Conservation (phyloP, 2,329 filamentous ascomycete species). For the Cladosporium austrohemisphaericum region DNA sequence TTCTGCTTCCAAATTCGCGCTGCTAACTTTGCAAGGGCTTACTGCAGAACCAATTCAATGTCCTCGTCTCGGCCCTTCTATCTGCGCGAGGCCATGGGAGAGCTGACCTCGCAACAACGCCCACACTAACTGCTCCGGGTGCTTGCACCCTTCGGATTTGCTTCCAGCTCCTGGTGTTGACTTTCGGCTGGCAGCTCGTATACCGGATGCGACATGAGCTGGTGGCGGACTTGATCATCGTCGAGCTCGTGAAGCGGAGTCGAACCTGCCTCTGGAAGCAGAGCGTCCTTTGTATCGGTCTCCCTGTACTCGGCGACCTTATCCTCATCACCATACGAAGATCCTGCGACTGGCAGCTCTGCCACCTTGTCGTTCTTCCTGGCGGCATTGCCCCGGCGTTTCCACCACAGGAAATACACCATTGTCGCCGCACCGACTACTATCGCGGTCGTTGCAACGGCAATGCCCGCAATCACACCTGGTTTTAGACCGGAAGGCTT, state of each 20-base stretch:
- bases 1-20: no score
- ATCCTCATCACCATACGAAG: background rate
- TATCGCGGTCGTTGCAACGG: background rate
- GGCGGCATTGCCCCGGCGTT: no score
- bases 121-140: background rate
- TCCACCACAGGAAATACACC: slow-evolving; percentile 4
- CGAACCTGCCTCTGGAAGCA: background rate
- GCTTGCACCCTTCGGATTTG: background rate
- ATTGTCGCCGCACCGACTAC: background rate
- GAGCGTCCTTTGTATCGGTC: background rate
- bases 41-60: no score
- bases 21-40: no score
- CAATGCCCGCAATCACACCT: slow-evolving; percentile 11
- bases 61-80: no score
- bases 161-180: slow-evolving; percentile 4
- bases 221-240: background rate
- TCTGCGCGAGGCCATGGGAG: no score
- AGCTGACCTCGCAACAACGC: background rate
- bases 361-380: background rate
- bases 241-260: slow-evolving; percentile 3
- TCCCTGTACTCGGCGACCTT: background rate
- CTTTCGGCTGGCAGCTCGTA: slow-evolving; percentile 5
- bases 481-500: slow-evolving; percentile 2
- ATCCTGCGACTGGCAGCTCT: background rate
- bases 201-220: slow-evolving; percentile 14